These are phyloP conservation scores for Rickenella mellea DNA, from an alignment of 768 basidiomycete genomes.

Conservation along the genomic window DNA sequence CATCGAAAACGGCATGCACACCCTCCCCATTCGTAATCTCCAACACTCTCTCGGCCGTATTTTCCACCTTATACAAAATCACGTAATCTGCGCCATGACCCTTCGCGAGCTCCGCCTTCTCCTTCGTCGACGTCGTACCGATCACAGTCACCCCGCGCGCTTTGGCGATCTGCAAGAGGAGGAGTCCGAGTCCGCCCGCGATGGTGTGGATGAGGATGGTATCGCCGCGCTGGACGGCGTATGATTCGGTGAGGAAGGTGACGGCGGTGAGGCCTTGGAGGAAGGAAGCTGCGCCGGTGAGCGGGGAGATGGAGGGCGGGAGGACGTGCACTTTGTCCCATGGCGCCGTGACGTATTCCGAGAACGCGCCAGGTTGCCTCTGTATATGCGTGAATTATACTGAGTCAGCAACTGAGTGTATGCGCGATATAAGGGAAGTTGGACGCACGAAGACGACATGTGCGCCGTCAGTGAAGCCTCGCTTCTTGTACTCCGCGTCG, in stretches of 20 bases:
- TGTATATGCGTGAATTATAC: slow-evolving; percentile 13
- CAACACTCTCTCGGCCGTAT: slow-evolving; percentile 63
- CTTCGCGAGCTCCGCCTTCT: slow-evolving; percentile 77
- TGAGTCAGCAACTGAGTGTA: background rate
- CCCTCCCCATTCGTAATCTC: slow-evolving; percentile 73
- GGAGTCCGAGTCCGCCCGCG: slow-evolving; percentile 78
- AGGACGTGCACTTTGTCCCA: slow-evolving; percentile 57
- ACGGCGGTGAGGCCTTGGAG: slow-evolving; percentile 75
- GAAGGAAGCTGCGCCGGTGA: slow-evolving; percentile 54
- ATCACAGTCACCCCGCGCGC: slow-evolving; percentile 80
- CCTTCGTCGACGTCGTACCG: slow-evolving; percentile 79
- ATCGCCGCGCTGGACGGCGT: slow-evolving; percentile 74
- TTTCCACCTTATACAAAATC: slow-evolving; percentile 68
- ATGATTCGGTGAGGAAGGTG: slow-evolving; percentile 75
- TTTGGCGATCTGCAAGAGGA: slow-evolving; percentile 61
- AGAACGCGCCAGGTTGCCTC: slow-evolving; percentile 44
- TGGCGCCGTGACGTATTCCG: slow-evolving; percentile 63
- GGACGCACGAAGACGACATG: slow-evolving; percentile 58
- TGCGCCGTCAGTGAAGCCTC: slow-evolving; percentile 58
- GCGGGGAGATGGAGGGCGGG: slow-evolving; percentile 50
- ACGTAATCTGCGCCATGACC: slow-evolving; percentile 80
- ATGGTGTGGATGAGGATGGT: slow-evolving; percentile 81
- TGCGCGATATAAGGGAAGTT: background rate
- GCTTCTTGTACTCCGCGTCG: slow-evolving; percentile 52
- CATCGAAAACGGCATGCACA: slow-evolving; percentile 85